Percentiles rank a stretch among this genome's conserved stretches.
These are phyloP conservation scores for Fusarium scirpi DNA, from an alignment of 2,329 filamentous ascomycete genomes.

Conservation along the genomic window DNA sequence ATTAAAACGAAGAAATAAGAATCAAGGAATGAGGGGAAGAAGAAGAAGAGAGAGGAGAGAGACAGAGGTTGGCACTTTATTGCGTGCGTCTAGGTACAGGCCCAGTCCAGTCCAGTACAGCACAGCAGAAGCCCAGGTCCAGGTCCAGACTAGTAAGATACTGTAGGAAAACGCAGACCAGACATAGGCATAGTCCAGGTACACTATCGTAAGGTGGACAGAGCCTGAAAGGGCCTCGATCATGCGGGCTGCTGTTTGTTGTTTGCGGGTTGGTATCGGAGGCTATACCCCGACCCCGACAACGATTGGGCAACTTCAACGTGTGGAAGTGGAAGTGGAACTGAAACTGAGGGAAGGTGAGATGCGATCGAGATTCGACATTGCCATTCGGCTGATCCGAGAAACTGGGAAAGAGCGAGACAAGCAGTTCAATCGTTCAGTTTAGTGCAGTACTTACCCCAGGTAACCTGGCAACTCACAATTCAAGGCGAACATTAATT, in stretches of 20 bases:
- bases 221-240: slow-evolving; percentile 8
- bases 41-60: background rate
- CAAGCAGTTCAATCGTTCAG: background rate
- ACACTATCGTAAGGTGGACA: background rate
- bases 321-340: slow-evolving; percentile 14
- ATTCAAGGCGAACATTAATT: background rate
- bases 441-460: background rate
- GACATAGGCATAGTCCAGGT: background rate
- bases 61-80: slow-evolving; percentile 6
- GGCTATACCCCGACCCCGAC: slow-evolving; percentile 18
- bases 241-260: background rate
- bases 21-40: slow-evolving; percentile 7
- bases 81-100: background rate
- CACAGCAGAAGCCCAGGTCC: background rate
- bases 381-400: slow-evolving; percentile 12
- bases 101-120: background rate
- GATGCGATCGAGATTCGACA: slow-evolving; percentile 34
- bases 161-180: background rate
- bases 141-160: background rate
- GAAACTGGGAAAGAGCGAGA: slow-evolving; percentile 3
- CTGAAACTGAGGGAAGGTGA: slow-evolving; percentile 4
- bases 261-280: slow-evolving; percentile 18
- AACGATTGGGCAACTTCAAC: slow-evolving; percentile 15
- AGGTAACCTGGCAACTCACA: background rate
- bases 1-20: background rate